Conservation (phyloP, 108 stramenopile species). For the Schizochytrium sp. region DNA sequence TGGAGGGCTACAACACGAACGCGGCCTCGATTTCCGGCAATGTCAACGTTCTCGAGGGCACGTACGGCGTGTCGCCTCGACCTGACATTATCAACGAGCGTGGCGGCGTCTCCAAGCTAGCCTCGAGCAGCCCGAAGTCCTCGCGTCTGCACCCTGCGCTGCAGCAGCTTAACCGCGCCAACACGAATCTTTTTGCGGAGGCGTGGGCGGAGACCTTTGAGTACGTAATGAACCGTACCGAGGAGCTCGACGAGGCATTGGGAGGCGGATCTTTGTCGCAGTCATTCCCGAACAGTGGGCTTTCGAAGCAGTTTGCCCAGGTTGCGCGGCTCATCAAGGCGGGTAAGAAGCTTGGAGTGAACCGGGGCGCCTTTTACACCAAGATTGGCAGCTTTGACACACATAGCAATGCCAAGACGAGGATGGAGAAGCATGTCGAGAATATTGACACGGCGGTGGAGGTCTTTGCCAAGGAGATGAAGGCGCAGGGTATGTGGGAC, state of each 20-base stretch:
- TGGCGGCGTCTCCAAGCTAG: background rate
- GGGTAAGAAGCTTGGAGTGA: background rate
- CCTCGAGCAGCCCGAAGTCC: background rate
- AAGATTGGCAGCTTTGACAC: slow-evolving; percentile 56
- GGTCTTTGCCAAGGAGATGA: slow-evolving; percentile 50
- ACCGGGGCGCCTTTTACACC: slow-evolving; percentile 59
- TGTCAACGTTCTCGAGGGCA: background rate
- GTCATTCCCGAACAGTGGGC: background rate
- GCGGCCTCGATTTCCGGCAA: background rate
- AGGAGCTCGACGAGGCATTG: background rate
- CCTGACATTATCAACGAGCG: background rate
- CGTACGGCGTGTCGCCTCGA: background rate
- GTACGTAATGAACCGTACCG: background rate
- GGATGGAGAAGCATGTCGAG: slow-evolving; percentile 24
- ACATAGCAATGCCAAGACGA: slow-evolving; percentile 36
- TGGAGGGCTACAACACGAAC: background rate
- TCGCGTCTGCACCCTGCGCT: background rate
- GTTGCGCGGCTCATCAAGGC: background rate
- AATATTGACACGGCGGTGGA: slow-evolving; percentile 46
- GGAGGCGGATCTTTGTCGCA: background rate
- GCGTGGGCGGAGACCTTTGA: background rate
- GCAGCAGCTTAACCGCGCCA: background rate
- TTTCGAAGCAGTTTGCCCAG: background rate
- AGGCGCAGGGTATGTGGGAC: slow-evolving; percentile 46
- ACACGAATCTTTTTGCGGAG: background rate